Evolutionary conservation across 257 asterid genomes (phyloP).

Genomic region (Plantago major): DNA sequence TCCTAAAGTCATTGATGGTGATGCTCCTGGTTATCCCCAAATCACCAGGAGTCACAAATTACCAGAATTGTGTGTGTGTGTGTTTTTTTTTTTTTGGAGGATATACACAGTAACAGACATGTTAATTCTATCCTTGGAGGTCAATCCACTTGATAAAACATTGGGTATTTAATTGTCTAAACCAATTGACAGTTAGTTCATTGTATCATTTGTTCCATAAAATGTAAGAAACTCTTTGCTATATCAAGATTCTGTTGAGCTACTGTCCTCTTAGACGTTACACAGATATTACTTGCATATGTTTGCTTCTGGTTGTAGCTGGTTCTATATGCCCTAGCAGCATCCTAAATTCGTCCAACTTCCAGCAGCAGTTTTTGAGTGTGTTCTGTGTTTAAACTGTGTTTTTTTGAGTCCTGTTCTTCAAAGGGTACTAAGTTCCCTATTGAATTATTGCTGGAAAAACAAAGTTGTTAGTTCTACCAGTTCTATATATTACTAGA

Average conservation of each 20-base stretch:
- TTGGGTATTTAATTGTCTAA: no score
- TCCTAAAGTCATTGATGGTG: no score
- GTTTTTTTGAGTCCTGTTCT: background rate
- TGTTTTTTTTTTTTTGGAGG: no score
- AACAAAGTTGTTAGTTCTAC: constrained; percentile 1
- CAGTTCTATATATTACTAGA: background rate
- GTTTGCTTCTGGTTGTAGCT: constrained; percentile 4
- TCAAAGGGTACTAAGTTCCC: background rate
- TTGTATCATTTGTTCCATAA: no score
- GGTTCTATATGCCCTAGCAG: constrained; percentile 7
- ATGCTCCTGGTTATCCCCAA: no score
- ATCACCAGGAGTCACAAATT: no score
- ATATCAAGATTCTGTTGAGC: background rate
- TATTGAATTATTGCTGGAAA: constrained; percentile 10
- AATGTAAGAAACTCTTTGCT: background rate
- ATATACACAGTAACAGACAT: no score
- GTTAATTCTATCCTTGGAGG: no score
- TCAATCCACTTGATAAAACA: no score
- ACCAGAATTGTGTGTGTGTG: no score
- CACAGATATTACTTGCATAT: background rate
- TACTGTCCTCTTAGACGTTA: background rate
- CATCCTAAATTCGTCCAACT: background rate
- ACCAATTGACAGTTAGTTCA: no score
- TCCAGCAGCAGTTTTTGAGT: background rate
- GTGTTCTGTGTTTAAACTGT: constrained; percentile 5